Evolutionary conservation across 192 early-diverging fungal genomes (phyloP), one percentile per base, ranked within the genome.

Genomic region (Coemansia sp.): DNA sequence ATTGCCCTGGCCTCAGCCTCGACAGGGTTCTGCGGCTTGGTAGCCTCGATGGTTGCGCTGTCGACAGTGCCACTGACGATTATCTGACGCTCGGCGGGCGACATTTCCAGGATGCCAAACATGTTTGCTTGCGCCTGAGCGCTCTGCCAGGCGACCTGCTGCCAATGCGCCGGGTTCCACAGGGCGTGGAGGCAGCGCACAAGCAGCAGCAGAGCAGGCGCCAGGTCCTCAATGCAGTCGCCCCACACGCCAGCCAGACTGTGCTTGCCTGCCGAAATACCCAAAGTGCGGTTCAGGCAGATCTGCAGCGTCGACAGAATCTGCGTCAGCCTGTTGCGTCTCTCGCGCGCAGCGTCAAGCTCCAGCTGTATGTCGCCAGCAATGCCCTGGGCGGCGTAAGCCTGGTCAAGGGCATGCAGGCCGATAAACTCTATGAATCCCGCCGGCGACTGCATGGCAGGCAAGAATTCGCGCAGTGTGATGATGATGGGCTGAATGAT

Each of bases 51-150:
- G 17, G n/a, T 3, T 19, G 42, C 24, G n/a, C 3, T 28, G 11
- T 44, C 44, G 34, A 9, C 36, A 2, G 40, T n/a, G 14, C 23
- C 50, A 2, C 67, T 58, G 17, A 39, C 24, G 7, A 63, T 58
- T 3, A 45, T 15, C 38, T 34, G 49, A 13, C 50, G 54, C 46
- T 70, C 67, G 28, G 54, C 50, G 1, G 26, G 15, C 17, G 59
- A 45, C 45, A 62, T 53, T 2, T 62, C 67, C 13, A 62, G 67
- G 19, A 74, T 26, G 1, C 71, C 64, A 42, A 72, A 72, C 53
- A 72, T 14, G 18, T 13, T 39, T 8, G 20, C 18, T 15, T 18
- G 46, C 3, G 64, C 71, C 27, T 49, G 37, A 15, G 43, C 37
- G 25, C 59, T 58, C 43, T 63, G 55, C 64, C 64, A 67, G 38